A percentile compares a stretch with the other conserved stretches of the same genome.
Evolutionary conservation across 2,329 filamentous ascomycete species (phyloP).

Genomic region (Teratosphaeria epicoccoides): DNA sequence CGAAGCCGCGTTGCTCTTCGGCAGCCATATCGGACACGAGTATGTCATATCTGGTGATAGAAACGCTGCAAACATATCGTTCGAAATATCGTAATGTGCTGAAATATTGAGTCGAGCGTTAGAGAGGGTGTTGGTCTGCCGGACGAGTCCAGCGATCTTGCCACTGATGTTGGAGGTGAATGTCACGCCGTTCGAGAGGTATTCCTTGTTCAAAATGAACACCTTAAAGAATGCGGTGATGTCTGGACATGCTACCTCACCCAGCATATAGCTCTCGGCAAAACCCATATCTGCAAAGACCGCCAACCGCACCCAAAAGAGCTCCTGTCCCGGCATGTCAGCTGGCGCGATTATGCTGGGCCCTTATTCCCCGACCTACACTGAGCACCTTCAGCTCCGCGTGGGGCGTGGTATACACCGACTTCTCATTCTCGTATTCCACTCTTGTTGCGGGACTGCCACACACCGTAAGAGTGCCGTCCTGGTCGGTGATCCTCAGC

Average conservation of each 20-base stretch:
- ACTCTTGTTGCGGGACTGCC: constrained; percentile 27
- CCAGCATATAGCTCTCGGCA: constrained; percentile 62
- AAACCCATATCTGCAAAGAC: constrained; percentile 68
- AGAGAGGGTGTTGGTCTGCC: constrained; percentile 37
- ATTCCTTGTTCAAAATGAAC: constrained; percentile 56
- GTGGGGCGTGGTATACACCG: constrained; percentile 29
- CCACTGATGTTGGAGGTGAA: constrained; percentile 49
- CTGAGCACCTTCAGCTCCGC: constrained; percentile 50
- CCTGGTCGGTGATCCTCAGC: constrained; percentile 34
- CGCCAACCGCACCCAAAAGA: constrained; percentile 59
- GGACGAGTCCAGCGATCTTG: constrained; percentile 45
- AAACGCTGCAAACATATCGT: constrained; percentile 66
- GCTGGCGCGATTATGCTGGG: background rate
- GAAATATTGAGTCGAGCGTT: constrained; percentile 55
- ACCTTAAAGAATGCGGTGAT: constrained; percentile 62
- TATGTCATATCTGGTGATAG: constrained; percentile 69
- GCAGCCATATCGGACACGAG: constrained; percentile 58
- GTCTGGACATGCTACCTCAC: constrained; percentile 56
- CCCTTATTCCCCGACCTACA: background rate
- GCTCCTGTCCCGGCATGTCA: constrained; percentile 34
- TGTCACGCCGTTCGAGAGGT: constrained; percentile 54
- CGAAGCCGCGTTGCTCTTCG: constrained; percentile 30
- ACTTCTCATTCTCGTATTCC: constrained; percentile 29
- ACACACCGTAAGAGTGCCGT: constrained; percentile 33
- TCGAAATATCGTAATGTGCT: constrained; percentile 66